Evolutionary conservation across 202 grass and related monocot genomes (phyloP), one percentile per base, ranked within the genome.

Genomic region (Miscanthus sacchariflorus): DNA sequence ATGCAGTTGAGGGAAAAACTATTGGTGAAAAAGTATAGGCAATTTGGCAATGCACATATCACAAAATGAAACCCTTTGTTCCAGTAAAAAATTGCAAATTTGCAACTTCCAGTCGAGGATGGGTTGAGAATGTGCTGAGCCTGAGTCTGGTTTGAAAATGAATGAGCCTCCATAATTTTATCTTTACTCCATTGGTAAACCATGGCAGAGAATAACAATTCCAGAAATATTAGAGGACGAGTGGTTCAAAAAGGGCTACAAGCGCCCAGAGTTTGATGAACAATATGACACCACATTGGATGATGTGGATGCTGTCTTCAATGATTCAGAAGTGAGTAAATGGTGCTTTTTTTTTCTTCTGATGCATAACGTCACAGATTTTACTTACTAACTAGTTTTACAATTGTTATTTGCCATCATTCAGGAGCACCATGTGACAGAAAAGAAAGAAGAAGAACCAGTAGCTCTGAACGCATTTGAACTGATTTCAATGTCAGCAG

Each of bases 221-320:
- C 76, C 88, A 72, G 94, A 95, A 87, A 95, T 93, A 93, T n/a
- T 93, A 58, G 89, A 95, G 82, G 94, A 95, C 61, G 91, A 93
- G 38, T 95, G 94, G 94, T 95, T 93, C 87, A 91, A 86, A 68
- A 93, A 90, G 67, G 89, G 89, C 18, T 91, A 95, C 76, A 93
- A 91, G 79, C 85, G 87, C 4, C 87, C 94, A 1, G 82, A 86
- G 30, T 93, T 93, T 81, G 91, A 95, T 11, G 91, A 93, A 85
- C 81, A 93, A 83, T 93, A 95, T 72, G 82, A 93, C n/a, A 73
- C 79, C 1, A 90, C 88, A 15, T 84, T 91, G 75, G 94, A 95
- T 72, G 94, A 95, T 91, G 91, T 96, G 43, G 91, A 92, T 80
- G 91, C 94, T 69, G 94, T 93, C 48, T 96, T 96, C 80, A 93